Evolutionary conservation across 495 filamentous ascomycete genomes (phyloP).

Genomic region (Tirmania nivea): DNA sequence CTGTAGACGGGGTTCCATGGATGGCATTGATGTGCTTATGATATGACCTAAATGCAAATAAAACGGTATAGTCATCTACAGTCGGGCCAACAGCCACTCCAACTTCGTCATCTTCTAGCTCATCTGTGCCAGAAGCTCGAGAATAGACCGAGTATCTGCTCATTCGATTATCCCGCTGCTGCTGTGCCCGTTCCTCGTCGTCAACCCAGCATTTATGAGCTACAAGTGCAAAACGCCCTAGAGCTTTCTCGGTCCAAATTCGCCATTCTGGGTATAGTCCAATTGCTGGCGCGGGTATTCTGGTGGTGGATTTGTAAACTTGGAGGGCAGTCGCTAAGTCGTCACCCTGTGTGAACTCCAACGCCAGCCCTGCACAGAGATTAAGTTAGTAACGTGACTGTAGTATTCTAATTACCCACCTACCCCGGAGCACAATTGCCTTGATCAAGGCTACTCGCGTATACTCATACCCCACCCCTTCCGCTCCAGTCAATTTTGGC

Average conservation of each 20-base stretch:
- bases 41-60: conserved; percentile 12
- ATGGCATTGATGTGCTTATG: conserved; percentile 8
- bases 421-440: conserved; percentile 19
- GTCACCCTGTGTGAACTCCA: not conserved
- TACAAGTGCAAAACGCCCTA: conserved; percentile 14
- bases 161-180: conserved; percentile 17
- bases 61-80: conserved; percentile 13
- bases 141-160: conserved; percentile 18
- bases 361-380: not conserved
- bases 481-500: not conserved
- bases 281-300: conserved; percentile 3
- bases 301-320: conserved; percentile 12
- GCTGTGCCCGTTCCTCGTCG: conserved; percentile 4
- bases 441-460: conserved; percentile 15
- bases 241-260: conserved; percentile 15
- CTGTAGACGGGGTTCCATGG: not conserved
- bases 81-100: conserved; percentile 11
- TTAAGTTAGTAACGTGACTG: too few species aligned
- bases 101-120: conserved; percentile 6
- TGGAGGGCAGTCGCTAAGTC: conserved; percentile 14
- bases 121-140: not conserved
- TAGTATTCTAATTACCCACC: not conserved
- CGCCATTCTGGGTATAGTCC: conserved; percentile 2
- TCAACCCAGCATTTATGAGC: conserved; percentile 18
- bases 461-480: conserved; percentile 4